Evolutionary conservation across 2,329 filamentous ascomycete genomes (phyloP).

Genomic region (Trichoderma citrinoviride): DNA sequence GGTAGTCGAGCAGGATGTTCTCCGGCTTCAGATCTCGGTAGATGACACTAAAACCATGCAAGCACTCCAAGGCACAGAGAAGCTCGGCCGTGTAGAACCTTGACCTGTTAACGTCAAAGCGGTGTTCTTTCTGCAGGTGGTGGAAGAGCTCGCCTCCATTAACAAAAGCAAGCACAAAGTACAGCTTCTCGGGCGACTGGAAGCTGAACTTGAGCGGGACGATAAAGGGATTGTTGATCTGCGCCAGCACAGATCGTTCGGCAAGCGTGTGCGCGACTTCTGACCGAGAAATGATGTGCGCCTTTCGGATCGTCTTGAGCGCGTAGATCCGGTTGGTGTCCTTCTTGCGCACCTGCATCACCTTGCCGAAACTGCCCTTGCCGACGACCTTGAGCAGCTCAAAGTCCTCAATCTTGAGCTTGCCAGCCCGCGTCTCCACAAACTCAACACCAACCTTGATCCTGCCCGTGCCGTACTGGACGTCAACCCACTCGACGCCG

Average conservation of each 20-base stretch:
- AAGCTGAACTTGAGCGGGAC: constrained; percentile 99
- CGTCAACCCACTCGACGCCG: constrained; percentile 84
- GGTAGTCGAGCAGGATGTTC: constrained; percentile 96
- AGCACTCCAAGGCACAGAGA: constrained; percentile 88
- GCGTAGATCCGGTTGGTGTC: constrained; percentile 98
- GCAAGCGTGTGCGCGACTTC: constrained; percentile 97
- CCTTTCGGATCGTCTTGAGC: constrained; percentile 98
- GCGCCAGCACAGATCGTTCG: constrained; percentile 94
- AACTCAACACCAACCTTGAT: constrained; percentile 94
- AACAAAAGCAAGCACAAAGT: constrained; percentile 94
- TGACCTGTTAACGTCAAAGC: constrained; percentile 95
- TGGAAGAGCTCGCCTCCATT: constrained; percentile 98
- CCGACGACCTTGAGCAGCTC: constrained; percentile 96
- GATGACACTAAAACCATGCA: constrained; percentile 98
- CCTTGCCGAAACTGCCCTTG: constrained; percentile 97
- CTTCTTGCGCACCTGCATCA: constrained; percentile 99
- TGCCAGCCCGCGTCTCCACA: constrained; percentile 85
- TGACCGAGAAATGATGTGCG: constrained; percentile 96
- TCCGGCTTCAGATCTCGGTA: constrained; percentile 76
- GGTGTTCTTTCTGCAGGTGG: constrained; percentile 92
- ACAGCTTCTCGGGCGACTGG: constrained; percentile 97
- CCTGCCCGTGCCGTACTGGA: constrained; percentile 84
- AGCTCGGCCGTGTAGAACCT: constrained; percentile 97
- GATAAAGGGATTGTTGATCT: constrained; percentile 99
- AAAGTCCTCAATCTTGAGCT: constrained; percentile 94